Conservation (phyloP, 2,329 filamentous ascomycete genomes). For the Alternaria metachromatica region DNA sequence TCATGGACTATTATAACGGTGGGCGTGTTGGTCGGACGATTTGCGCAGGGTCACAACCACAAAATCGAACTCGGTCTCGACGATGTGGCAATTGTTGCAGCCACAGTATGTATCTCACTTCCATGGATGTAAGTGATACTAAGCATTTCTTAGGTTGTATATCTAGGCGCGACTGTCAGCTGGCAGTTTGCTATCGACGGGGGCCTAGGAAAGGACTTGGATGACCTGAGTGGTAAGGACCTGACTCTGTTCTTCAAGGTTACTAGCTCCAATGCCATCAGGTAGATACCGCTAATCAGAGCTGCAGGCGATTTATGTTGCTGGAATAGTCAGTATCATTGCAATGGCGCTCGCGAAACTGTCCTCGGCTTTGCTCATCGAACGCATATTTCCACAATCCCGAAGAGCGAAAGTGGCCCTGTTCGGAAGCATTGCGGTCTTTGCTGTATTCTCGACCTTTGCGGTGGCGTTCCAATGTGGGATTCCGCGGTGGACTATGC, state of each 20-base stretch:
- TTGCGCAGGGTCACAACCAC: slow-evolving; percentile 17
- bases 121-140: neutral
- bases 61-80: slow-evolving; percentile 23
- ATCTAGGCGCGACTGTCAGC: slow-evolving; percentile 14
- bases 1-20: slow-evolving; percentile 22
- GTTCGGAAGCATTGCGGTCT: slow-evolving; percentile 20
- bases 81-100: slow-evolving; percentile 19
- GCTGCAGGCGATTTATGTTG: slow-evolving; percentile 17
- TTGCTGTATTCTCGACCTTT: slow-evolving; percentile 19
- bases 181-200: slow-evolving; percentile 24
- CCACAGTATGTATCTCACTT: slow-evolving; percentile 12
- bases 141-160: slow-evolving; percentile 14
- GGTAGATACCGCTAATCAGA: neutral
- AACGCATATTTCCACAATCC: slow-evolving; percentile 25
- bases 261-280: neutral
- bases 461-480: slow-evolving; percentile 26
- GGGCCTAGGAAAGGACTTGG: slow-evolving; percentile 21
- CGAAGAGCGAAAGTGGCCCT: slow-evolving; percentile 11
- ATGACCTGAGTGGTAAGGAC: slow-evolving; percentile 5
- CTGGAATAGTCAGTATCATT: slow-evolving; percentile 17
- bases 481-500: slow-evolving; percentile 14
- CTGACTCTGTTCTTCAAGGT: slow-evolving; percentile 24
- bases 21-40: slow-evolving; percentile 18
- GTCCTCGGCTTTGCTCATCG: slow-evolving; percentile 24
- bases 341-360: slow-evolving; percentile 26